A percentile compares a stretch with the other conserved stretches of the same genome.
Evolutionary conservation across 2,329 filamentous ascomycete genomes (phyloP).

Genomic region (Paracoccidioides brasiliensis): DNA sequence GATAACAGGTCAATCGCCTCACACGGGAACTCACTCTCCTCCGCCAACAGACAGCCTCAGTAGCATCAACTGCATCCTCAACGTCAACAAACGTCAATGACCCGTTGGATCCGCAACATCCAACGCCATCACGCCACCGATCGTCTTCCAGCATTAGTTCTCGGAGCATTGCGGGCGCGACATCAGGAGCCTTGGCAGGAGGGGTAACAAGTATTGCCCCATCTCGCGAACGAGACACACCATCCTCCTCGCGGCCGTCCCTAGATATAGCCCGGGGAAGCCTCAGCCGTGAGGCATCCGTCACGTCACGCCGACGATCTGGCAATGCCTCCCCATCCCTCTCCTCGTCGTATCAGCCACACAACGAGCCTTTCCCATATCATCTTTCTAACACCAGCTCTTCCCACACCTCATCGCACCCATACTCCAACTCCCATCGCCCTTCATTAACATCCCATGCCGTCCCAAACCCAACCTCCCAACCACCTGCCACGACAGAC

Average conservation of each 20-base stretch:
- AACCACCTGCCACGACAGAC: constrained; percentile 9
- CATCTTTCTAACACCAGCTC: constrained; percentile 13
- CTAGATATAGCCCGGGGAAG: constrained; percentile 18
- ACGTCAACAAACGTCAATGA: constrained; percentile 41
- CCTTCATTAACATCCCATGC: constrained; percentile 1
- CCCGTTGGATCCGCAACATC: constrained; percentile 31
- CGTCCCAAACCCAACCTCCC: background rate
- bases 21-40: constrained; percentile 78
- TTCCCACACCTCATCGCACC: constrained; percentile 19
- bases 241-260: constrained; percentile 18
- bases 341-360: constrained; percentile 18
- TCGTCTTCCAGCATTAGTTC: constrained; percentile 43
- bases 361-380: constrained; percentile 8
- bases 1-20: constrained; percentile 70
- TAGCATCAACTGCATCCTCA: constrained; percentile 48
- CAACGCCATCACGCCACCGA: constrained; percentile 43
- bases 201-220: constrained; percentile 33
- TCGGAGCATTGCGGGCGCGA: constrained; percentile 23
- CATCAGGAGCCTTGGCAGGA: constrained; percentile 20
- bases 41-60: constrained; percentile 54
- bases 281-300: constrained; percentile 32
- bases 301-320: constrained; percentile 25
- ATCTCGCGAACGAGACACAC: constrained; percentile 25
- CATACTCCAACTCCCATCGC: constrained; percentile 19
- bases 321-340: constrained; percentile 20